Base-by-base conservation (phyloP, 345 rosid species). In the Salix arbutifolia region DNA sequence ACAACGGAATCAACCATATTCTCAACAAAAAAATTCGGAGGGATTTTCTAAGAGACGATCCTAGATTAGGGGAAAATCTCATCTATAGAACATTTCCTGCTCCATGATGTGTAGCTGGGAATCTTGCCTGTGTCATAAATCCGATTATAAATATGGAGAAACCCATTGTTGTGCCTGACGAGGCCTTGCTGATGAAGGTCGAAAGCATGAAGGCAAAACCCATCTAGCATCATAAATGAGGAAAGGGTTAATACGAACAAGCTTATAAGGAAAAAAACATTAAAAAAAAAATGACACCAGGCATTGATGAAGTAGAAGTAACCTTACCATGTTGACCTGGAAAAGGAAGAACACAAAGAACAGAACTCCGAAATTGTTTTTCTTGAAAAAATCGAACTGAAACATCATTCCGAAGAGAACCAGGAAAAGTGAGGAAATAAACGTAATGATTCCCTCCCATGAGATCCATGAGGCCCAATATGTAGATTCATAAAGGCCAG, bases 391-490 rank as follows among this genome's bases (percentile, higher is more conserved):
- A 77, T 89, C 90, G 53, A 95, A 91, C 84, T 88, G 99, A 78
- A 95, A 95, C 93, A 93, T 90, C 97, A 93, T 88, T 50, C 99
- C 97, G 65, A 95, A 95, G 71, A 95, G 91, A 81, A 89, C 84
- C 3, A 86, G 85, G 77, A 93, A 83, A 77, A 95, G 85, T 10
- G 99, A 89, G 5, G 99, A 95, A 75, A 95, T 56, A 30, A 89
- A 76, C 38, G 90, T 76, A 58, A 91, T 82, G 37, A 86, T 73
- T 66, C 90, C 97, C 79, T 93, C 99, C 94, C 97, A 95, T 69
- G 86, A 77, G 77, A 95, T 89, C 97, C 97, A 95, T 23, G 97
- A 95, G 44, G 90, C 76, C 97, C 97, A 93, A 62, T 90, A 91
- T 64, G 97, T 92, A 75, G 97, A 85, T 79, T 95, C 97, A 50